These are phyloP conservation scores for apple (Malus domestica) DNA, from an alignment of 306 rosid genomes.

Conservation along the genomic window DNA sequence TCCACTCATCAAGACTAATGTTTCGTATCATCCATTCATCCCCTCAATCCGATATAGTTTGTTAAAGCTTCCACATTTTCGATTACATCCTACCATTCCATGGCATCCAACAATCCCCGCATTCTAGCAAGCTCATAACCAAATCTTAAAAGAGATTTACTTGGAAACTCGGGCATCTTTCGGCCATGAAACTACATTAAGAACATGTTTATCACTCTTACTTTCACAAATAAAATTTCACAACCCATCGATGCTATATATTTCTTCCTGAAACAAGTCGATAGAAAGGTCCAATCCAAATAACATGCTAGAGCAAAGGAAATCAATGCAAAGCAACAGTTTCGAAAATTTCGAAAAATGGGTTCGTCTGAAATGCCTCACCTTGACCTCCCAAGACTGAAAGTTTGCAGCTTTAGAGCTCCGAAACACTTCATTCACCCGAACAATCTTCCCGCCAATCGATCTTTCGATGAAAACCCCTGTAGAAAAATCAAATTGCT, in stretches of 20 bases:
- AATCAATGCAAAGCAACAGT: neutral
- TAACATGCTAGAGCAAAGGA: neutral
- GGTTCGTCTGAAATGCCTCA: constrained; percentile 20
- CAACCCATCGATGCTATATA: neutral
- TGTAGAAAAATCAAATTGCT: constrained; percentile 5
- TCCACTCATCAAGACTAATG: neutral
- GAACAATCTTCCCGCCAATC: constrained; percentile 41
- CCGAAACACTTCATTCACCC: constrained; percentile 41
- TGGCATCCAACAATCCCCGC: neutral
- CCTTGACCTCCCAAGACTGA: constrained; percentile 73
- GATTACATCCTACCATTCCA: neutral
- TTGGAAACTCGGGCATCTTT: neutral
- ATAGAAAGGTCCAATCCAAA: neutral
- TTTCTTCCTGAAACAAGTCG: neutral
- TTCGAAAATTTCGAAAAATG: neutral
- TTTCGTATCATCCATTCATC: no score
- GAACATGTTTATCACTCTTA: neutral
- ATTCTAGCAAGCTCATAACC: neutral
- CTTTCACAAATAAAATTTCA: neutral
- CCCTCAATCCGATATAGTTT: no score
- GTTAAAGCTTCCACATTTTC: no score
- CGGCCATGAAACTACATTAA: neutral
- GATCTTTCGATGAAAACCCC: constrained; percentile 41
- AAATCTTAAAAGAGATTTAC: neutral
- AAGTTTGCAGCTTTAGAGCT: constrained; percentile 48